Evolutionary conservation across 345 rosid species (phyloP).

Genomic region (Eucalyptus tenuipes): DNA sequence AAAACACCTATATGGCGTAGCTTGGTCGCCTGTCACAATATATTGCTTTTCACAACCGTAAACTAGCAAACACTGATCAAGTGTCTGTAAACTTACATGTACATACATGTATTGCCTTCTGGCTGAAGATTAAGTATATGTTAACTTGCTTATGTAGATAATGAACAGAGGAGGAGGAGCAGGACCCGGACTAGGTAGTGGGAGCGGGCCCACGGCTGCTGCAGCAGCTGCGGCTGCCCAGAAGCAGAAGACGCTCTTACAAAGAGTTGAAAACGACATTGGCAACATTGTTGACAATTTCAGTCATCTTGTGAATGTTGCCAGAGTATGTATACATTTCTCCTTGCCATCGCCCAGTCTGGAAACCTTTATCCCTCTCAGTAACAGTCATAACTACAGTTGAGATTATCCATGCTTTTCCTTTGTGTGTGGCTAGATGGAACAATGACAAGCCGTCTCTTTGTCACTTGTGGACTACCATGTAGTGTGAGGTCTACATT

Average conservation of each 20-base stretch:
- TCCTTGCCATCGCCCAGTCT: neutral
- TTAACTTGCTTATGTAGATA: neutral
- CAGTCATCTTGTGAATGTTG: constrained; percentile 70
- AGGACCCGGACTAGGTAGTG: constrained; percentile 17
- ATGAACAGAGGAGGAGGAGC: constrained; percentile 62
- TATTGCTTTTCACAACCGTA: no score
- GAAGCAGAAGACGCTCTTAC: constrained; percentile 82
- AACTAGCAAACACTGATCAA: neutral
- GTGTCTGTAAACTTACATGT: neutral
- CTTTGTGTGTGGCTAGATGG: neutral
- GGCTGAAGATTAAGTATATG: neutral
- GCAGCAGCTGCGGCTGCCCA: constrained; percentile 77
- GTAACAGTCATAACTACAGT: no score
- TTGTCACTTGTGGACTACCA: neutral
- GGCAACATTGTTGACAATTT: constrained; percentile 74
- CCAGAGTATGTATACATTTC: constrained; percentile 27
- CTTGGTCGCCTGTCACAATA: neutral
- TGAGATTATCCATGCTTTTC: neutral
- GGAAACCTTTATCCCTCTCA: neutral
- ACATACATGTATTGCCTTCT: neutral
- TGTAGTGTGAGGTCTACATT: neutral
- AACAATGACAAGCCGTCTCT: neutral
- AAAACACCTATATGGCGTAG: neutral
- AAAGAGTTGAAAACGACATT: constrained; percentile 76
- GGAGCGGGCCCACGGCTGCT: constrained; percentile 64